Evolutionary conservation across 73 alveolate species (phyloP), one percentile per base, ranked within the genome.

Genomic region (Symbiodinium pilosum): DNA sequence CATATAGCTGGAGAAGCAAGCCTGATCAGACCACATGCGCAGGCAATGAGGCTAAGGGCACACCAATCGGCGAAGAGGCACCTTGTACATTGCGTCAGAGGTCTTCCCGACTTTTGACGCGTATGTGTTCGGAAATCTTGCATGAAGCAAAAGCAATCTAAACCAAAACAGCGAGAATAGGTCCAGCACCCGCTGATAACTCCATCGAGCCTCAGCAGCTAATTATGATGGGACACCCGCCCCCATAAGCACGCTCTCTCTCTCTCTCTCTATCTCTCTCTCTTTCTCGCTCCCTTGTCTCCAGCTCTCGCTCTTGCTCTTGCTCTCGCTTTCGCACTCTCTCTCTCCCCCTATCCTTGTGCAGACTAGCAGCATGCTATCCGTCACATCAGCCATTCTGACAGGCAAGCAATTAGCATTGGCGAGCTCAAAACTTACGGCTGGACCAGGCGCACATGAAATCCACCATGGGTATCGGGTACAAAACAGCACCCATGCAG

Each of bases 41-140:
- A n/a, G n/a, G n/a, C n/a, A n/a, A n/a, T n/a, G n/a, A n/a, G n/a
- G n/a, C n/a, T n/a, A n/a, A n/a, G n/a, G n/a, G n/a, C n/a, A n/a
- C n/a, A n/a, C n/a, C n/a, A n/a, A n/a, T n/a, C n/a, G n/a, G n/a
- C n/a, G n/a, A n/a, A n/a, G n/a, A n/a, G n/a, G n/a, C n/a, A n/a
- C 96, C 96, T 91, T 91, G 54, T 91, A 91, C 36, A 85, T 85
- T 7, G 81, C 87, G 24, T 91, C 96, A 1, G 96, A 91, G 0
- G 96, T 91, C 40, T 91, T 91, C 16, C 96, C 96, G 26, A 91
- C 96, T 85, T 91, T 91, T 6, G 96, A 91, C 5, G 96, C 96
- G 16, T 91, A 91, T 6, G 96, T 91, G 87, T 91, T 91, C 24
- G 96, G 88, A 39, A 91, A 91, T 39, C 81, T 64, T 34, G 1